Evolutionary conservation across 768 basidiomycete species (phyloP).

Genomic region (Lactifluus piperatus): DNA sequence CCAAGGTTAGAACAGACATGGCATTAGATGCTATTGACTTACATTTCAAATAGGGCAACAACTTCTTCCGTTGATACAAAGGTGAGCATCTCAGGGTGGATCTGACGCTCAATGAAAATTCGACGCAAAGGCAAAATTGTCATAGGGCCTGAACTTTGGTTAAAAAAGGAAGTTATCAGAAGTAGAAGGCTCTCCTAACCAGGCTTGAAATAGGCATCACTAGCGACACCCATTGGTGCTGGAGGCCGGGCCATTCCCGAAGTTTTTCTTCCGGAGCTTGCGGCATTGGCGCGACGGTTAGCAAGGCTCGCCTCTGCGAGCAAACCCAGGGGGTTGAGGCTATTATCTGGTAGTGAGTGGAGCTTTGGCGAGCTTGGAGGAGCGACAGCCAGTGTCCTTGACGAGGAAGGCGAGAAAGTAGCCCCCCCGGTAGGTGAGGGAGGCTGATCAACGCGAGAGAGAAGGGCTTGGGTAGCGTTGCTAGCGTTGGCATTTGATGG

Average conservation of each 20-base stretch:
- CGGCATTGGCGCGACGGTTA: constrained; percentile 53
- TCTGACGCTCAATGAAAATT: constrained; percentile 77
- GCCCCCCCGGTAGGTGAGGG: constrained; percentile 8
- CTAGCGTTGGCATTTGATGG: constrained; percentile 33
- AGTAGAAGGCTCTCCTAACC: constrained; percentile 31
- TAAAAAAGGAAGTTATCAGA: neutral
- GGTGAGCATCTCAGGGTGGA: constrained; percentile 89
- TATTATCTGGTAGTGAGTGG: constrained; percentile 86
- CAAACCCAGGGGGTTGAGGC: constrained; percentile 85
- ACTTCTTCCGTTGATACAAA: constrained; percentile 88
- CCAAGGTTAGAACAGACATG: constrained; percentile 6
- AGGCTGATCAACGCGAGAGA: constrained; percentile 13
- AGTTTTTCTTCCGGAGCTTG: constrained; percentile 8
- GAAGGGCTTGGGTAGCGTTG: constrained; percentile 13
- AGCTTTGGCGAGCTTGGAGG: constrained; percentile 70
- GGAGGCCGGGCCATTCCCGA: constrained; percentile 18
- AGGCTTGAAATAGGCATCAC: constrained; percentile 87
- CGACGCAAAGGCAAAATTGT: constrained; percentile 77
- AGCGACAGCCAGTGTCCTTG: constrained; percentile 22
- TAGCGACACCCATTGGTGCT: constrained; percentile 65
- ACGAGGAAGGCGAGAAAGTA: constrained; percentile 21
- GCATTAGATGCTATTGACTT: constrained; percentile 26
- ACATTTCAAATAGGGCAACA: constrained; percentile 86
- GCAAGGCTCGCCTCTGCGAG: constrained; percentile 85
- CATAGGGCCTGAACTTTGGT: constrained; percentile 57